These are phyloP conservation scores for Globisporangium apiculatum DNA, from an alignment of 352 stramenopile species.

Conservation along the genomic window DNA sequence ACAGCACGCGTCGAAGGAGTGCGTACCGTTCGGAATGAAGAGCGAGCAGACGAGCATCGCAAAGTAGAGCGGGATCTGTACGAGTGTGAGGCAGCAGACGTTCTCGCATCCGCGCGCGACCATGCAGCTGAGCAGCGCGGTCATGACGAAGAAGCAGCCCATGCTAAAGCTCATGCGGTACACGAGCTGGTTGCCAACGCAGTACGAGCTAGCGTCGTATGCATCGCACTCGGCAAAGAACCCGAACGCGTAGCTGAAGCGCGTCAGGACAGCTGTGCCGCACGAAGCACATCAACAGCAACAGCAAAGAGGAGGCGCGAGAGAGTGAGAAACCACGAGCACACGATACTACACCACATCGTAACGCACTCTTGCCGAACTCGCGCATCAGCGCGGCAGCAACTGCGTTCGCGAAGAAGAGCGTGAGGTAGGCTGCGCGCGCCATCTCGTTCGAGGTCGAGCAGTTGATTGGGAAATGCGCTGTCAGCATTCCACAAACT, in stretches of 20 bases:
- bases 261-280: constrained; percentile 22
- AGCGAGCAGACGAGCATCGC: constrained; percentile 44
- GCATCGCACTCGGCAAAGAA: constrained; percentile 44
- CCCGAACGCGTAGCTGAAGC: constrained; percentile 25
- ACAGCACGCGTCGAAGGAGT: background rate
- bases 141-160: constrained; percentile 56
- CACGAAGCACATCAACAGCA: constrained; percentile 2
- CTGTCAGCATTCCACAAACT: background rate
- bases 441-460: constrained; percentile 10
- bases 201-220: constrained; percentile 26
- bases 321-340: background rate
- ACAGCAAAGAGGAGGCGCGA: background rate
- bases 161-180: constrained; percentile 77
- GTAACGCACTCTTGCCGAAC: constrained; percentile 43
- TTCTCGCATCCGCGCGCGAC: constrained; percentile 44
- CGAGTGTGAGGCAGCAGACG: constrained; percentile 54
- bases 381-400: constrained; percentile 42
- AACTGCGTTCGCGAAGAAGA: constrained; percentile 63
- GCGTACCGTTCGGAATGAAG: constrained; percentile 56
- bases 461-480: background rate
- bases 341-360: background rate
- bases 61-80: constrained; percentile 59
- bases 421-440: constrained; percentile 42
- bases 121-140: constrained; percentile 38
- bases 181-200: constrained; percentile 68